These are phyloP conservation scores for Hymenoscyphus repandus DNA, from an alignment of 2,329 filamentous ascomycete species.

Conservation along the genomic window DNA sequence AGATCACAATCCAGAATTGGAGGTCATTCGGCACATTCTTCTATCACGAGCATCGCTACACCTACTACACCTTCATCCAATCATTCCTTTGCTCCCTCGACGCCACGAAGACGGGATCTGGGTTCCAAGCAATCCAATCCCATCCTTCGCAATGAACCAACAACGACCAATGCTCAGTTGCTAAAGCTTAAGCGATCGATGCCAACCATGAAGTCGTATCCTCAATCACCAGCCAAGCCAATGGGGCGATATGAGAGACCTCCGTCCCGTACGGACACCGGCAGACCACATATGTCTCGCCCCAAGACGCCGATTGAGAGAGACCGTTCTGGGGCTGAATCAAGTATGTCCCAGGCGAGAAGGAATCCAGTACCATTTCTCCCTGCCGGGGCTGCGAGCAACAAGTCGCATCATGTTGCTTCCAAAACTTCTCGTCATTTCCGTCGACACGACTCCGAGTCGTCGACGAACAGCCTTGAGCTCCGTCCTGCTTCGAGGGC, in stretches of 20 bases:
- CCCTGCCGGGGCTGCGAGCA: slow-evolving; percentile 67
- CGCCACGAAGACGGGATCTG: slow-evolving; percentile 57
- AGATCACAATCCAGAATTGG: slow-evolving; percentile 63
- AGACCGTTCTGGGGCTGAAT: slow-evolving; percentile 40
- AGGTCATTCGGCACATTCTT: slow-evolving; percentile 65
- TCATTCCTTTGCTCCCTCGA: slow-evolving; percentile 49
- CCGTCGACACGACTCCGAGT: slow-evolving; percentile 79
- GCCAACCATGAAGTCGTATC: slow-evolving; percentile 48
- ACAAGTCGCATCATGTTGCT: slow-evolving; percentile 72
- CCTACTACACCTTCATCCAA: slow-evolving; percentile 51
- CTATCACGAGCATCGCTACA: slow-evolving; percentile 57
- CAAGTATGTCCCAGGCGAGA: slow-evolving; percentile 48
- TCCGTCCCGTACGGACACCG: slow-evolving; percentile 49
- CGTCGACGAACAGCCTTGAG: slow-evolving; percentile 52
- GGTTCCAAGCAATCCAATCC: slow-evolving; percentile 48
- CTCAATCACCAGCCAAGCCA: slow-evolving; percentile 48
- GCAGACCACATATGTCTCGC: slow-evolving; percentile 44
- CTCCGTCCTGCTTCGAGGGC: slow-evolving; percentile 52
- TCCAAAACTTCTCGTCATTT: slow-evolving; percentile 67
- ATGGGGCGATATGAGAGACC: slow-evolving; percentile 49
- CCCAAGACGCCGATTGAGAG: slow-evolving; percentile 68
- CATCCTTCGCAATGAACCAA: slow-evolving; percentile 53
- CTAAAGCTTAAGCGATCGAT: slow-evolving; percentile 61
- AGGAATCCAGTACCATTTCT: slow-evolving; percentile 70
- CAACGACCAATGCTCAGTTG: slow-evolving; percentile 61